Evolutionary conservation across 2,329 filamentous ascomycete genomes (phyloP).

Genomic region (Aureobasidium melanogenum): DNA sequence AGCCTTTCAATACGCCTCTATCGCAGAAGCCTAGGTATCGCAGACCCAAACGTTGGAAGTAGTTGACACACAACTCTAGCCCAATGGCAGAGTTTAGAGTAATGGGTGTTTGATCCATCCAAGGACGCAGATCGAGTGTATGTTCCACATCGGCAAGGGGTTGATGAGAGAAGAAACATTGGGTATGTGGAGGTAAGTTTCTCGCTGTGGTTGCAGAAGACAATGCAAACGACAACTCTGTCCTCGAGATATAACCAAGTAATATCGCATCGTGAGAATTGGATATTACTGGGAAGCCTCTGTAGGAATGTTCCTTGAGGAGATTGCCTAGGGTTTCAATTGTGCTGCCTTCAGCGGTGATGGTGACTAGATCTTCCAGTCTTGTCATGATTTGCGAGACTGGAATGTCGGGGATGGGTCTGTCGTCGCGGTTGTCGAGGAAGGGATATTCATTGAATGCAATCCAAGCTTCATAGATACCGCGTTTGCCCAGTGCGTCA

Average conservation of each 20-base stretch:
- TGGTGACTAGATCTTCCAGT: conserved; percentile 79
- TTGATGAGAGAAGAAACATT: conserved; percentile 78
- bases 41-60: conserved; percentile 91
- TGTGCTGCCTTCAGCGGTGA: conserved; percentile 71
- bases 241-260: conserved; percentile 87
- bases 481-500: conserved; percentile 82
- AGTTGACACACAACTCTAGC: conserved; percentile 76
- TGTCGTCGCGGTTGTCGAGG: conserved; percentile 81
- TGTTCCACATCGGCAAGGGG: conserved; percentile 67
- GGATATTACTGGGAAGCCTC: conserved; percentile 84
- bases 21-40: conserved; percentile 85
- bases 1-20: conserved; percentile 67
- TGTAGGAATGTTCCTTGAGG: conserved; percentile 65
- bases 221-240: conserved; percentile 78
- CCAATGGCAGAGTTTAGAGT: conserved; percentile 65
- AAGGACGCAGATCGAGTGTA: conserved; percentile 81
- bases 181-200: conserved; percentile 58
- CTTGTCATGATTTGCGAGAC: conserved; percentile 88
- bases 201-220: conserved; percentile 48
- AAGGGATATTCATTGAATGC: conserved; percentile 92
- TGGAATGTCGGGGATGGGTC: conserved; percentile 68
- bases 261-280: conserved; percentile 69
- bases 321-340: conserved; percentile 64
- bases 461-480: conserved; percentile 98
- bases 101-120: conserved; percentile 98